Conservation (phyloP, 2,329 filamentous ascomycete species). For the Kalaharituber pfeilii region DNA sequence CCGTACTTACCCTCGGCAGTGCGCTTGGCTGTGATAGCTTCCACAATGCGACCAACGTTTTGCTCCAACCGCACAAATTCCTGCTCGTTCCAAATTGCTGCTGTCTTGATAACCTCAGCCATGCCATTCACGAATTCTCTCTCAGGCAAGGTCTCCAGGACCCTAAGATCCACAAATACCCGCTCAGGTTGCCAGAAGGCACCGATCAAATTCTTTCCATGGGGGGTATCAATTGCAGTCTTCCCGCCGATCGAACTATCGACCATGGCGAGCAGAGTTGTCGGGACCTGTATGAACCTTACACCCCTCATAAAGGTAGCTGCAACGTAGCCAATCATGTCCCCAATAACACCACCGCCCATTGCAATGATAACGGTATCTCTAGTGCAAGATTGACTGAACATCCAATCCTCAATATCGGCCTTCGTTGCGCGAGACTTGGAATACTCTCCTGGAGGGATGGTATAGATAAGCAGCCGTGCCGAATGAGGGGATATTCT, state of each 20-base stretch:
- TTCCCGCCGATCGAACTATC: constrained; percentile 97
- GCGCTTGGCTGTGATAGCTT: constrained; percentile 46
- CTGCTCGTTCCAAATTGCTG: constrained; percentile 80
- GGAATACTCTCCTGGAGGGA: constrained; percentile 80
- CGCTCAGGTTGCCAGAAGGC: constrained; percentile 91
- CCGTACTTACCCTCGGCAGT: constrained; percentile 27
- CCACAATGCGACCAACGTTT: constrained; percentile 60
- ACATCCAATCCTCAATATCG: constrained; percentile 94
- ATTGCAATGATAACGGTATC: constrained; percentile 91
- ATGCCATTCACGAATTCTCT: constrained; percentile 97
- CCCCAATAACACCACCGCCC: constrained; percentile 90
- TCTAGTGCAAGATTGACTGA: constrained; percentile 76
- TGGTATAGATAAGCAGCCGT: constrained; percentile 67
- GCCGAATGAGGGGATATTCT: constrained; percentile 33
- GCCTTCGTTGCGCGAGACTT: constrained; percentile 89
- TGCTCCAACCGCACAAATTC: constrained; percentile 75
- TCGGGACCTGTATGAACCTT: constrained; percentile 90
- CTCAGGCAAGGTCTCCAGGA: constrained; percentile 75
- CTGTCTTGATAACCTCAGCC: constrained; percentile 96
- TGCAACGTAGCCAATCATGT: constrained; percentile 94
- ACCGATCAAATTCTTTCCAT: constrained; percentile 90
- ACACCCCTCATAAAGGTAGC: constrained; percentile 98
- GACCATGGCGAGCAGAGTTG: constrained; percentile 88
- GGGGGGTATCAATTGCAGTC: constrained; percentile 89
- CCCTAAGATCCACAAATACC: constrained; percentile 85